These are phyloP conservation scores for Arthromyces matolae DNA, from an alignment of 768 basidiomycete genomes.

Conservation along the genomic window DNA sequence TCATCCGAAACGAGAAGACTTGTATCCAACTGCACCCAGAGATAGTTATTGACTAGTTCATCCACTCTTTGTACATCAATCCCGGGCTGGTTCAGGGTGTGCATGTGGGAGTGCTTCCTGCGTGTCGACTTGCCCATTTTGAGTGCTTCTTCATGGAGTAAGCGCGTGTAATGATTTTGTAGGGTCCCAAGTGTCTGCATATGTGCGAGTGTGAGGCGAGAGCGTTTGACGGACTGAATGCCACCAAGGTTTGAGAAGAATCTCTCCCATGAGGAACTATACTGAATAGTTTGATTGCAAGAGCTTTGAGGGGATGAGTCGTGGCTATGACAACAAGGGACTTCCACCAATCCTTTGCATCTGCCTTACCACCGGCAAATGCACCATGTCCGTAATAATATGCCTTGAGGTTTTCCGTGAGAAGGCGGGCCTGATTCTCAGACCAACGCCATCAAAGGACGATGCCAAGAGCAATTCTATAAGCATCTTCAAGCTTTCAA, in stretches of 20 bases:
- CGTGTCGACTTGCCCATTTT: constrained; percentile 8
- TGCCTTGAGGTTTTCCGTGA: too few species aligned
- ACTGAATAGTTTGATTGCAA: constrained; percentile 18
- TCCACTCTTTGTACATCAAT: constrained; percentile 11
- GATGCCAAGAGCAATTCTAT: background rate
- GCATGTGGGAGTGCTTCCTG: constrained; percentile 19
- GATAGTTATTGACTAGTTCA: background rate
- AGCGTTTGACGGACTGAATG: constrained; percentile 17
- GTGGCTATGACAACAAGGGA: too few species aligned
- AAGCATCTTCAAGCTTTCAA: background rate
- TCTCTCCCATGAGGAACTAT: constrained; percentile 26
- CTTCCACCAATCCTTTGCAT: too few species aligned
- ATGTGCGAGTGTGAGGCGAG: constrained; percentile 15
- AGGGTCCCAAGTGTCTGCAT: constrained; percentile 17
- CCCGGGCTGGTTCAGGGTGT: constrained; percentile 13
- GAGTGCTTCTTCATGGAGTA: background rate
- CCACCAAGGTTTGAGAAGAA: constrained; percentile 22
- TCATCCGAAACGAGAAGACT: background rate
- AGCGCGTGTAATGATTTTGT: constrained; percentile 12
- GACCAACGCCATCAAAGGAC: background rate
- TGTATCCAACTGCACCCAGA: background rate
- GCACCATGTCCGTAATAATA: too few species aligned
- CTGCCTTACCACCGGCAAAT: too few species aligned
- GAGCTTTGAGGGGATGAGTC: constrained; percentile 13
- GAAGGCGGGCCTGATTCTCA: background rate